Percentiles rank a stretch among this genome's conserved stretches.
phyloP scores from a whole-genome alignment of 1,284 basidiomycete genomes.

The Sporisorium sorghi region DNA sequence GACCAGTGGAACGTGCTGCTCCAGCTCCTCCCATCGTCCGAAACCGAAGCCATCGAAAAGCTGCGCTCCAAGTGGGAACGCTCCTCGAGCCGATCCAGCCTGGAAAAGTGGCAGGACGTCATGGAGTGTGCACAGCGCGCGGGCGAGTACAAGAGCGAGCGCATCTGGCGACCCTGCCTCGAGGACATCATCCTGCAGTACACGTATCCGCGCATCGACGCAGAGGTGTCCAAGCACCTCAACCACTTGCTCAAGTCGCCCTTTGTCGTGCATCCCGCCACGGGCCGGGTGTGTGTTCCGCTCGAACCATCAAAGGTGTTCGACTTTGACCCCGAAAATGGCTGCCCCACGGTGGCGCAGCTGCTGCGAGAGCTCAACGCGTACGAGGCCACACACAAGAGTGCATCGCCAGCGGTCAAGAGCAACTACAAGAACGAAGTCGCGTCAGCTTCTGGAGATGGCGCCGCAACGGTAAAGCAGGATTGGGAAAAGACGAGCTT shows the following conservation, averaged over 20 bases:
- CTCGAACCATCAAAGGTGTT: slow-evolving; percentile 83
- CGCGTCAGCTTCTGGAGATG: slow-evolving; percentile 42
- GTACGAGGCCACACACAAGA: slow-evolving; percentile 72
- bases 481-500: slow-evolving; percentile 75
- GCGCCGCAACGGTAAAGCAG: slow-evolving; percentile 59
- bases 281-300: slow-evolving; percentile 94
- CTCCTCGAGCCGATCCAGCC: slow-evolving; percentile 74
- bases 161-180: slow-evolving; percentile 62
- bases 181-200: slow-evolving; percentile 94
- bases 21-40: slow-evolving; percentile 75
- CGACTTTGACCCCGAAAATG: slow-evolving; percentile 83
- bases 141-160: slow-evolving; percentile 61
- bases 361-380: slow-evolving; percentile 80
- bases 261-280: slow-evolving; percentile 96
- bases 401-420: slow-evolving; percentile 33
- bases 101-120: slow-evolving; percentile 81
- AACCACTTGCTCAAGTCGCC: slow-evolving; percentile 98
- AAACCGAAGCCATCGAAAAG: slow-evolving; percentile 56
- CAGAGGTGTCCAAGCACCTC: slow-evolving; percentile 94
- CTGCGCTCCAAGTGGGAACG: slow-evolving; percentile 77
- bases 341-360: slow-evolving; percentile 84
- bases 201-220: slow-evolving; percentile 94
- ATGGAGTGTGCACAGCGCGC: slow-evolving; percentile 61
- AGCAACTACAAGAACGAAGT: slow-evolving; percentile 44
- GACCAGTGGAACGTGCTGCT: slow-evolving; percentile 82